A percentile compares a stretch with the other conserved stretches of the same genome.
Conservation (phyloP, 2,329 filamentous ascomycete genomes). For the Pestalotiopsis sp. region DNA sequence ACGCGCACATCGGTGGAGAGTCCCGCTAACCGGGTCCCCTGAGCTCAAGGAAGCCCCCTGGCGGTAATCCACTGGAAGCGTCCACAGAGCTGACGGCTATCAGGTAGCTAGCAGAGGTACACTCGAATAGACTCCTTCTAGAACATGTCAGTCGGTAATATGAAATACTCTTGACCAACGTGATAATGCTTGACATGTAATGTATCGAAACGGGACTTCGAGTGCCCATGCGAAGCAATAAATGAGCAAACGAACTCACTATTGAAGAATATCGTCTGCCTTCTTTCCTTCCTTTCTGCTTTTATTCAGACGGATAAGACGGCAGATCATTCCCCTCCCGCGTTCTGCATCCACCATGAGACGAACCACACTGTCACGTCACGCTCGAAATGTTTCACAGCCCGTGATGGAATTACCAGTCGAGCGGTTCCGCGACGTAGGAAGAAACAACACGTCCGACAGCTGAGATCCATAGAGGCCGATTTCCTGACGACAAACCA, state of each 20-base stretch:
- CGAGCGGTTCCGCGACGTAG: too few species aligned
- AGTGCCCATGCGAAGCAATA: too few species aligned
- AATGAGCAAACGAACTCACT: too few species aligned
- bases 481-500: too few species aligned
- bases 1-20: background rate
- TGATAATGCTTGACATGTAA: too few species aligned
- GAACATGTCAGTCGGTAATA: background rate
- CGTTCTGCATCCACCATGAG: background rate
- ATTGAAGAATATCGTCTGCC: too few species aligned
- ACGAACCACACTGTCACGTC: background rate
- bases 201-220: too few species aligned
- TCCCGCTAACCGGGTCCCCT: background rate
- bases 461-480: too few species aligned
- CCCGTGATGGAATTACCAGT: background rate
- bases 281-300: too few species aligned
- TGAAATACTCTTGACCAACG: background rate
- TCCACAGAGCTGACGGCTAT: background rate
- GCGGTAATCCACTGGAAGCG: background rate
- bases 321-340: background rate
- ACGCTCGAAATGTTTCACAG: background rate
- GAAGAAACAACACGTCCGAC: too few species aligned
- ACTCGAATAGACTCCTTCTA: background rate
- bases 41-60: background rate
- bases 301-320: background rate
- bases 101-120: too few species aligned